These are phyloP conservation scores for Leishmania martiniquensis DNA, from an alignment of 208 protist species.

Conservation along the genomic window DNA sequence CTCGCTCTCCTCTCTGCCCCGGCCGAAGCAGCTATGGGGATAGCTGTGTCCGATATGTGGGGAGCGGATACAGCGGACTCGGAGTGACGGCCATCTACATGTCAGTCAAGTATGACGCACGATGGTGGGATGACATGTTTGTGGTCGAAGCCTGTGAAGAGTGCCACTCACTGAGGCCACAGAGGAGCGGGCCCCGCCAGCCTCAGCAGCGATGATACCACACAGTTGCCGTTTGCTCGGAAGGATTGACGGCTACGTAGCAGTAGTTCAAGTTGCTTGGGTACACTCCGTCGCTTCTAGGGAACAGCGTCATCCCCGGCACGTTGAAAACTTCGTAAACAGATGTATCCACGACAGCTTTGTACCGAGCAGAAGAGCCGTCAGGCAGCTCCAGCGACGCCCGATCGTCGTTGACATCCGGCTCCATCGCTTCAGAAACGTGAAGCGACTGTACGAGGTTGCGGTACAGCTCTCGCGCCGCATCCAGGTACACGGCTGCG, in stretches of 20 bases:
- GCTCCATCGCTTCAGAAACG: slow-evolving; percentile 10
- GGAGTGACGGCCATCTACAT: not conserved
- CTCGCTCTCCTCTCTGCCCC: not conserved
- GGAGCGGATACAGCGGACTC: too few relatives aligned
- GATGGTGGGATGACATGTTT: not conserved
- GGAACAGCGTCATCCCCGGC: slow-evolving; percentile 34
- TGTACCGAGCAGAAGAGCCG: slow-evolving; percentile 2
- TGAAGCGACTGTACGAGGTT: slow-evolving; percentile 43
- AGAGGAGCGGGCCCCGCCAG: not conserved
- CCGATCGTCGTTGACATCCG: slow-evolving; percentile 12
- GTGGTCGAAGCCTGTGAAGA: not conserved
- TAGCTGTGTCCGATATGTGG: too few relatives aligned
- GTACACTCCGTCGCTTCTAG: slow-evolving; percentile 30
- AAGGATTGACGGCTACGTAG: slow-evolving; percentile 60
- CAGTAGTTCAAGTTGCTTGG: slow-evolving; percentile 74
- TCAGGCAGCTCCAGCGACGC: slow-evolving; percentile 1
- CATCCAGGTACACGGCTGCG: slow-evolving; percentile 53
- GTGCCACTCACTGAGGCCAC: not conserved
- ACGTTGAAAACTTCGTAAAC: slow-evolving; percentile 35
- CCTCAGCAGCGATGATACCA: slow-evolving; percentile 40
- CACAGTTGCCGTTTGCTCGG: slow-evolving; percentile 35
- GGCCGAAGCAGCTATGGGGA: too few relatives aligned
- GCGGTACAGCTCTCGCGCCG: slow-evolving; percentile 46
- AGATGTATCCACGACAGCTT: slow-evolving; percentile 31
- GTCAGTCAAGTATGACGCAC: not conserved